Evolutionary conservation across 306 rosid species (phyloP).

Genomic region (Crataegus laevigata): DNA sequence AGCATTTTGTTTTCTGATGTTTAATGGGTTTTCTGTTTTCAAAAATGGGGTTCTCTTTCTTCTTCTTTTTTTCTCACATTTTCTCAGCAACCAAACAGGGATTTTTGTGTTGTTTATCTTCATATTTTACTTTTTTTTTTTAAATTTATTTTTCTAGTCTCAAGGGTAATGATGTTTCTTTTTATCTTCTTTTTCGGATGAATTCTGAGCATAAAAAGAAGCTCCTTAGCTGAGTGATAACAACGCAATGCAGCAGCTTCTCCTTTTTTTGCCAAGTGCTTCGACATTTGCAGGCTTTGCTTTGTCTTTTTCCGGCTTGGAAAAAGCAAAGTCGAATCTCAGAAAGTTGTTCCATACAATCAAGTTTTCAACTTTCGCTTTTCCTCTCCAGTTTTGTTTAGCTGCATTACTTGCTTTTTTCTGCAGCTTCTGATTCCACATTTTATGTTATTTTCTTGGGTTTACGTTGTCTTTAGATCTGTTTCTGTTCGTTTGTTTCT

Average conservation of each 20-base stretch:
- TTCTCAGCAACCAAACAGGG: constrained; percentile 14
- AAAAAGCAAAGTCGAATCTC: constrained; percentile 43
- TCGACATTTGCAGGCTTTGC: constrained; percentile 41
- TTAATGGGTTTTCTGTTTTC: background rate
- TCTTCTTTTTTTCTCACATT: constrained; percentile 11
- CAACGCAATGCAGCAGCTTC: constrained; percentile 1
- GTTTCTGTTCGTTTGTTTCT: constrained; percentile 37
- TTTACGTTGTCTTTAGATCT: constrained; percentile 28
- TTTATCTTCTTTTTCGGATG: constrained; percentile 27
- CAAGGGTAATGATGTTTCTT: constrained; percentile 31
- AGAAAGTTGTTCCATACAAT: constrained; percentile 21
- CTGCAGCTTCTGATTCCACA: constrained; percentile 5
- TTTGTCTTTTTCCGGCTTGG: background rate
- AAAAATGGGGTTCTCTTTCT: background rate
- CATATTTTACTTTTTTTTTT: background rate
- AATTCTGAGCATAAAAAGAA: background rate
- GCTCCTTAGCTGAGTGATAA: constrained; percentile 11
- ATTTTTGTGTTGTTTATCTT: background rate
- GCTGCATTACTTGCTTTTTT: constrained; percentile 31
- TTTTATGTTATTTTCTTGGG: constrained; percentile 1
- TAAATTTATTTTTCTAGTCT: background rate
- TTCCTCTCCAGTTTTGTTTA: constrained; percentile 5
- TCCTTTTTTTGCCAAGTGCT: constrained; percentile 31
- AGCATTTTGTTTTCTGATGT: background rate
- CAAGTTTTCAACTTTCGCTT: constrained; percentile 29